Conservation (phyloP, 345 rosid genomes). For the Linum usitatissimum region DNA sequence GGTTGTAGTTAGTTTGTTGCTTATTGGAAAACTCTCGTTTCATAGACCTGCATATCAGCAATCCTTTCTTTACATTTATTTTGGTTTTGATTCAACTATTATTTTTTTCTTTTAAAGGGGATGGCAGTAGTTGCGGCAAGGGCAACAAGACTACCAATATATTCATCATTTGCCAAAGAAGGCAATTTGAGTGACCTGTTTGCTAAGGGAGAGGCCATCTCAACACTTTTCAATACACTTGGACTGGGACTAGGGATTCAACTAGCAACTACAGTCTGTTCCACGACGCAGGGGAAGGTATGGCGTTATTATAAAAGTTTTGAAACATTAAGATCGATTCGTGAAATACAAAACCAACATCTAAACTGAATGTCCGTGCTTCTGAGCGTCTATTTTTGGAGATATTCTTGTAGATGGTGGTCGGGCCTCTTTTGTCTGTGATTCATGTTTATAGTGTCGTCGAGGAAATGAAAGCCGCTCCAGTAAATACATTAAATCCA, state of each 20-base stretch:
- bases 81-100: conserved; percentile 17
- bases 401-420: conserved; percentile 55
- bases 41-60: background rate
- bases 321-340: no score
- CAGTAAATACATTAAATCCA: conserved; percentile 84
- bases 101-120: conserved; percentile 32
- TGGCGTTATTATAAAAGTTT: background rate
- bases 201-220: conserved; percentile 97
- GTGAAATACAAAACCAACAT: background rate
- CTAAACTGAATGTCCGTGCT: conserved; percentile 1
- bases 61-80: background rate
- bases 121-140: conserved; percentile 98
- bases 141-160: conserved; percentile 86
- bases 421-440: conserved; percentile 64
- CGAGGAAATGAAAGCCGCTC: conserved; percentile 83
- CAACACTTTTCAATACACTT: conserved; percentile 78
- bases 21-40: background rate
- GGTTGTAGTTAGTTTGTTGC: background rate
- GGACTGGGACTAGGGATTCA: conserved; percentile 79
- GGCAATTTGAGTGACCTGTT: conserved; percentile 95
- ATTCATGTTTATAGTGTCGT: conserved; percentile 52
- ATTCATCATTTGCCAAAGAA: conserved; percentile 94
- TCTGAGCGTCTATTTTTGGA: conserved; percentile 2
- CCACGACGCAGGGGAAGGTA: conserved; percentile 90
- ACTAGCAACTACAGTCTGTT: conserved; percentile 80